phyloP scores from a whole-genome alignment of 495 filamentous ascomycete genomes.

The Podospora comata region DNA sequence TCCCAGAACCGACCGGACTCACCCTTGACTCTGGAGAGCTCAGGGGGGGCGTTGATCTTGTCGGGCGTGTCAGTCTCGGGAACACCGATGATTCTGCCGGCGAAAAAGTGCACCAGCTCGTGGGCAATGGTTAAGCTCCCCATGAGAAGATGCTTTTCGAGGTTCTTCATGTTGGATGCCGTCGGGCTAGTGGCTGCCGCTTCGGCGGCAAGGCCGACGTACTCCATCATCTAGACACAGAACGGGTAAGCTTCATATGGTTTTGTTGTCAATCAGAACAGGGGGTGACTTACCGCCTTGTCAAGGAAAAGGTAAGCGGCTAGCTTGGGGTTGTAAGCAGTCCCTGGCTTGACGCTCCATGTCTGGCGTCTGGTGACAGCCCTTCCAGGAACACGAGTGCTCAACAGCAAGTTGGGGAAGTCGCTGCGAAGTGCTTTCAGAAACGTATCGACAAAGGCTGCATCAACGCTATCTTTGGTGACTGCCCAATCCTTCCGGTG shows the following conservation, averaged over 20 bases:
- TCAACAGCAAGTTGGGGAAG: conserved; percentile 6
- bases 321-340: too few relatives aligned
- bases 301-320: too few relatives aligned
- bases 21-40: background rate
- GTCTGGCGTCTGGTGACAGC: background rate
- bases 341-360: background rate
- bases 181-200: background rate
- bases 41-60: background rate
- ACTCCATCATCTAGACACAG: conserved; percentile 3
- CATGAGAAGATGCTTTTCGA: conserved; percentile 3
- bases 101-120: conserved; percentile 5
- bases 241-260: background rate
- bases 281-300: too few relatives aligned
- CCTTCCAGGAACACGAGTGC: background rate
- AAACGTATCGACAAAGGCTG: background rate
- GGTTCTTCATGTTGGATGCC: background rate
- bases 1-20: conserved; percentile 6
- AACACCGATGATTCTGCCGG: background rate
- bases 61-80: background rate
- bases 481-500: background rate
- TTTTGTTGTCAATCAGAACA: too few relatives aligned
- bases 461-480: background rate
- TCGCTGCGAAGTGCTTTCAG: background rate
- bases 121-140: conserved; percentile 7
- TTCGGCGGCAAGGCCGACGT: background rate